phyloP scores from a whole-genome alignment of 2,329 filamentous ascomycete species.

The Fusarium coffeatum region DNA sequence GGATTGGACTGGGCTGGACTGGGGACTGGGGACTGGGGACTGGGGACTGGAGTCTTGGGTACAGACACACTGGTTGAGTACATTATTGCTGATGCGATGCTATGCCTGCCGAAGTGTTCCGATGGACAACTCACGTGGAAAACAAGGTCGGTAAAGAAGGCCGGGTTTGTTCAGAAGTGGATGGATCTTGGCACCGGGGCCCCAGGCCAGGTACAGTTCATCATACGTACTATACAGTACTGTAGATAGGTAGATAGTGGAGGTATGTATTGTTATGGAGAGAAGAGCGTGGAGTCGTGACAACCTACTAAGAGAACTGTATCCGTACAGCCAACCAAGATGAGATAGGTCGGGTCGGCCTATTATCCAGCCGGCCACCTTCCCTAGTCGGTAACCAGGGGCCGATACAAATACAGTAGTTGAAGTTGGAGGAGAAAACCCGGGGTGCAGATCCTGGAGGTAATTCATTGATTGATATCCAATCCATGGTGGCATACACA shows the following conservation, averaged over 20 bases:
- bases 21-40: neutral
- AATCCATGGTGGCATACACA: neutral
- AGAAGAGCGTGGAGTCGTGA: neutral
- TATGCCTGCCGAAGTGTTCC: constrained; percentile 25
- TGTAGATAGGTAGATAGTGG: neutral
- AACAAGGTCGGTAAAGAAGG: constrained; percentile 17
- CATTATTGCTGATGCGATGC: neutral
- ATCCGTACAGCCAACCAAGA: neutral
- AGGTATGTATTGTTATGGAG: neutral
- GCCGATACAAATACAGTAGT: constrained; percentile 26
- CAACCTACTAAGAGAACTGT: too few species aligned
- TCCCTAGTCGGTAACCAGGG: constrained; percentile 36
- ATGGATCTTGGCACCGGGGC: constrained; percentile 23
- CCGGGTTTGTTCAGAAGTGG: constrained; percentile 23
- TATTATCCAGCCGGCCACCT: constrained; percentile 33
- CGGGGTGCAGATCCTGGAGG: constrained; percentile 41
- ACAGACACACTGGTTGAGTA: neutral
- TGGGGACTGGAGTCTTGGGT: neutral
- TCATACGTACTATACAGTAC: neutral
- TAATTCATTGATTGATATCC: constrained; percentile 23
- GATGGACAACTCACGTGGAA: constrained; percentile 25
- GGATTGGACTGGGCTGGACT: neutral
- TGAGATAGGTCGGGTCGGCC: constrained; percentile 1
- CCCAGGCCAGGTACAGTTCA: constrained; percentile 14
- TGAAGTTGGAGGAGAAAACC: constrained; percentile 43